Evolutionary conservation across 2,329 filamentous ascomycete species (phyloP).

Genomic region (Coniochaeta sp.): DNA sequence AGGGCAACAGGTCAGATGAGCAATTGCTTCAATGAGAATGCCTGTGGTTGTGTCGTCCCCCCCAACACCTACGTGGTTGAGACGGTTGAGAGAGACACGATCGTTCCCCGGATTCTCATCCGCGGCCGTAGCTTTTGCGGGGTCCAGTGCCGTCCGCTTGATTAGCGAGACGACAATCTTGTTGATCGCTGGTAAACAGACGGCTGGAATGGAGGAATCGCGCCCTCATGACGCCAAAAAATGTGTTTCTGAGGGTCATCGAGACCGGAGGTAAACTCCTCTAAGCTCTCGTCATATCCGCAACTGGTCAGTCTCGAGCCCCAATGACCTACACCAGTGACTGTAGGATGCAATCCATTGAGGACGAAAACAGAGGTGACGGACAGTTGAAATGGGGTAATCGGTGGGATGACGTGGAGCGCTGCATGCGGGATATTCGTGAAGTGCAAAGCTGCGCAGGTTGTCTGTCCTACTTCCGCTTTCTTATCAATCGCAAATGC

Average conservation of each 20-base stretch:
- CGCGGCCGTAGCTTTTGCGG: neutral
- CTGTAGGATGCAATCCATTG: neutral
- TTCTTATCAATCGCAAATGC: no score
- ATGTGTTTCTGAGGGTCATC: neutral
- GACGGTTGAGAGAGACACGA: neutral
- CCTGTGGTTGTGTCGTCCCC: neutral
- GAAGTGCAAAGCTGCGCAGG: neutral
- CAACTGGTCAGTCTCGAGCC: neutral
- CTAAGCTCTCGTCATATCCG: no score
- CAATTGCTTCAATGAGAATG: neutral
- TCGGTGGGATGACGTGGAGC: neutral
- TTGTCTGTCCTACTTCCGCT: no score
- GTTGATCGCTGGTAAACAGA: neutral
- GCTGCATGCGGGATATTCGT: neutral
- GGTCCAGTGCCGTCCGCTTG: neutral
- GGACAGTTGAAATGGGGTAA: neutral
- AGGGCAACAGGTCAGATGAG: conserved; percentile 2
- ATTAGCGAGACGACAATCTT: neutral
- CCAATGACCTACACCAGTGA: neutral
- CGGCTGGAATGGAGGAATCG: neutral
- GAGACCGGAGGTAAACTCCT: no score
- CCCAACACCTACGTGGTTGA: neutral
- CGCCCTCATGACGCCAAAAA: neutral
- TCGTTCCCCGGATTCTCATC: neutral
- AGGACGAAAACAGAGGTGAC: neutral